Percentiles rank a stretch among this genome's conserved stretches.
phyloP scores from a whole-genome alignment of 2,329 filamentous ascomycete species.

The Hymenoscyphus scutula region DNA sequence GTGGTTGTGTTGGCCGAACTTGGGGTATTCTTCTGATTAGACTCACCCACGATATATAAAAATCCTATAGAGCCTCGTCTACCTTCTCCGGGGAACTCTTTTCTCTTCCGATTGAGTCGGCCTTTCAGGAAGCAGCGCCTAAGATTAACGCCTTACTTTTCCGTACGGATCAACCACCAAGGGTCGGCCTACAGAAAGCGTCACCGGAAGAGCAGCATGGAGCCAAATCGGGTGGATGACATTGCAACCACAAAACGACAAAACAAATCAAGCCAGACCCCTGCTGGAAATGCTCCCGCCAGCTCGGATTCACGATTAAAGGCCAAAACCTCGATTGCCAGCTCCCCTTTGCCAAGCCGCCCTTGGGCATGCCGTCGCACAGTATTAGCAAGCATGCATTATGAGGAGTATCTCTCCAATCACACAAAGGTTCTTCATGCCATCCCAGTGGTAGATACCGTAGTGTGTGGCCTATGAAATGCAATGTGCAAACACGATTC shows the following conservation, averaged over 20 bases:
- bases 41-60: background rate
- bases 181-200: background rate
- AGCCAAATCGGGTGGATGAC: background rate
- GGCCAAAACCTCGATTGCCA: background rate
- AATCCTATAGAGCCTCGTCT: background rate
- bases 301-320: background rate
- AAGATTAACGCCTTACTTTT: background rate
- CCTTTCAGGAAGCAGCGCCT: background rate
- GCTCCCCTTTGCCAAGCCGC: background rate
- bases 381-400: background rate
- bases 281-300: background rate
- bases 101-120: background rate
- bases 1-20: background rate
- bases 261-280: background rate
- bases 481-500: background rate
- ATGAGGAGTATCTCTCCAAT: background rate
- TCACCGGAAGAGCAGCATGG: background rate
- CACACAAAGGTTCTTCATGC: background rate
- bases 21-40: background rate
- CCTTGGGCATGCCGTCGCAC: background rate
- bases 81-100: background rate
- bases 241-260: background rate
- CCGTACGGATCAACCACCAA: background rate
- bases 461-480: conserved; percentile 1
- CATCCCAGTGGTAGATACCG: background rate